Percentiles rank a stretch among this genome's conserved stretches.
phyloP scores from a whole-genome alignment of 1,284 basidiomycete species.

The Pyrrhoderma noxium region DNA sequence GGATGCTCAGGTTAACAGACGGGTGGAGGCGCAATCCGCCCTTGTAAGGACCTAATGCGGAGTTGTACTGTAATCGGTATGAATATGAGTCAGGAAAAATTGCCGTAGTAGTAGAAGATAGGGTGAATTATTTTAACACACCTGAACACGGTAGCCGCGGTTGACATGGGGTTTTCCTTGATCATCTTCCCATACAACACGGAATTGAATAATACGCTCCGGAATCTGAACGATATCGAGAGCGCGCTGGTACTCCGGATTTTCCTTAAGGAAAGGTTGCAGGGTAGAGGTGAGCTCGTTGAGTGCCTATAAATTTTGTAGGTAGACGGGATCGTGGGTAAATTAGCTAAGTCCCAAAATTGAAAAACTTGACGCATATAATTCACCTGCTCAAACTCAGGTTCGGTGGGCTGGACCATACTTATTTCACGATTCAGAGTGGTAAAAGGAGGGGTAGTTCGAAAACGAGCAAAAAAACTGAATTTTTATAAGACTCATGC shows the following conservation, averaged over 20 bases:
- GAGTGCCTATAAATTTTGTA: slow-evolving; percentile 40
- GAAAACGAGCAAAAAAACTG: neutral
- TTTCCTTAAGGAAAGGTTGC: slow-evolving; percentile 57
- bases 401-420: slow-evolving; percentile 32
- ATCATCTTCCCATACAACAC: slow-evolving; percentile 78
- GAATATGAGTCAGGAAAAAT: slow-evolving; percentile 8
- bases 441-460: neutral
- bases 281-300: slow-evolving; percentile 62
- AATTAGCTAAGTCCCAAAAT: neutral
- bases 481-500: neutral
- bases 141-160: slow-evolving; percentile 71
- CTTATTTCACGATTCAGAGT: neutral
- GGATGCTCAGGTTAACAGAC: slow-evolving; percentile 76
- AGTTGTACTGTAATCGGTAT: slow-evolving; percentile 69
- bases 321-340: slow-evolving; percentile 5
- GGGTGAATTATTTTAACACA: slow-evolving; percentile 23
- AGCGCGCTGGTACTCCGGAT: slow-evolving; percentile 68
- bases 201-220: slow-evolving; percentile 73
- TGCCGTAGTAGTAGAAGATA: neutral
- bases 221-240: slow-evolving; percentile 68
- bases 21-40: slow-evolving; percentile 78
- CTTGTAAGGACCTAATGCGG: slow-evolving; percentile 78
- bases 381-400: slow-evolving; percentile 47
- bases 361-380: neutral
- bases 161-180: slow-evolving; percentile 64